phyloP scores from a whole-genome alignment of 805 yeast species.

The Candida incommunis region DNA sequence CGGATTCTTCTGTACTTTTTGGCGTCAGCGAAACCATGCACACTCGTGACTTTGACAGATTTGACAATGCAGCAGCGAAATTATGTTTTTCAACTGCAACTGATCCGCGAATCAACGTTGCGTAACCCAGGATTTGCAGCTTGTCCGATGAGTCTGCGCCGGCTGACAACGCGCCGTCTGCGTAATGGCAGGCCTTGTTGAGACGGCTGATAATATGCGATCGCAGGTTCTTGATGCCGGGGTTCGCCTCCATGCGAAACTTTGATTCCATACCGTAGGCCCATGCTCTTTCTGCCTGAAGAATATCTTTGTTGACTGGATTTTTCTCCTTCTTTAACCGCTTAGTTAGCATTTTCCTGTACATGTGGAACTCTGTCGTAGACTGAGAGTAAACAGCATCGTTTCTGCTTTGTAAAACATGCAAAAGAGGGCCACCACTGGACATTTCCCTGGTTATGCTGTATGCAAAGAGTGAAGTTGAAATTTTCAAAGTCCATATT shows the following conservation, averaged over 20 bases:
- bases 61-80: slow-evolving; percentile 39
- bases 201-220: slow-evolving; percentile 49
- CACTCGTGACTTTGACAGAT: slow-evolving; percentile 48
- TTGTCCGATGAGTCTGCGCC: slow-evolving; percentile 7
- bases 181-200: slow-evolving; percentile 41
- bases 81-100: slow-evolving; percentile 36
- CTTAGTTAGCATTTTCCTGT: neutral
- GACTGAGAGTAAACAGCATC: slow-evolving; percentile 1
- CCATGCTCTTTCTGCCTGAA: slow-evolving; percentile 66
- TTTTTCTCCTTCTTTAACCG: neutral
- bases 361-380: neutral
- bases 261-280: slow-evolving; percentile 54
- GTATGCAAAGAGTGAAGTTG: too few species aligned
- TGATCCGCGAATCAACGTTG: slow-evolving; percentile 39
- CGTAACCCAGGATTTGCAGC: slow-evolving; percentile 14
- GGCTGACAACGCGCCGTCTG: slow-evolving; percentile 18
- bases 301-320: slow-evolving; percentile 19
- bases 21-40: slow-evolving; percentile 39
- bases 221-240: slow-evolving; percentile 20
- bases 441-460: too few species aligned
- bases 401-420: neutral
- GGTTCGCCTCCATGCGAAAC: slow-evolving; percentile 37
- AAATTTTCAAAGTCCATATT: too few species aligned
- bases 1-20: slow-evolving; percentile 10
- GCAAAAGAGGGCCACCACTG: neutral